Evolutionary conservation across 2,329 filamentous ascomycete genomes (phyloP), one percentile per base, ranked within the genome.

Genomic region (Paraconiothyrium brasiliense): DNA sequence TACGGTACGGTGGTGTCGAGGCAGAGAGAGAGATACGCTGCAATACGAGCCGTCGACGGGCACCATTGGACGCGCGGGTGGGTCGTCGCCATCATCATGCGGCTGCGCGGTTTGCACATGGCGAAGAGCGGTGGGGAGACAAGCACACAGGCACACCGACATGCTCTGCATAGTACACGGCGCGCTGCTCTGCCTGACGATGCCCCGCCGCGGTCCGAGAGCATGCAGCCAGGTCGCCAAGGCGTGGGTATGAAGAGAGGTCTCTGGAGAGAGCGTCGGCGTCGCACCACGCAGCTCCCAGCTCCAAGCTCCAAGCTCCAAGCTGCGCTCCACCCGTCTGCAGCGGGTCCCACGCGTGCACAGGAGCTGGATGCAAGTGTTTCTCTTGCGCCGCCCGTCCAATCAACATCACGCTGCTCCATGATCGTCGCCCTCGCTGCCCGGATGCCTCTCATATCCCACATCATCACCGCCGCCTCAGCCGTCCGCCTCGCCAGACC

Each of bases 51-150:
- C 20, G 20, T 20, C 20, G 20, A 20, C 20, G 20, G 20, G 20
- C 20, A 20, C 20, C 20, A 20, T 20, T 20, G 20, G 51, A 60
- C 57, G 55, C 48, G 61, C 51, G 55, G 60, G 64, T 52, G 51
- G 61, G 68, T 66, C 61, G 68, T 66, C 61, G 61, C 59, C 50
- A 8, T n/a, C 16, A 41, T 41, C 10, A 67, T 68, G 73, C 73
- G 70, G 72, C 73, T 71, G 68, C 70, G 68, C 63, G 72, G 71
- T 69, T 67, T 71, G 70, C 65, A 70, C 27, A 63, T 64, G 63
- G 60, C 60, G 67, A 70, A 64, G 54, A 60, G 68, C 65, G 65
- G 69, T 72, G 68, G 67, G 20, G 20, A 20, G 20, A 20, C 20
- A 20, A 20, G 20, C 20, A 20, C 20, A 59, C 62, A 59, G 64